A percentile compares a stretch with the other conserved stretches of the same genome.
These are phyloP conservation scores for Trametes meyenii DNA, from an alignment of 768 basidiomycete species.

Conservation along the genomic window DNA sequence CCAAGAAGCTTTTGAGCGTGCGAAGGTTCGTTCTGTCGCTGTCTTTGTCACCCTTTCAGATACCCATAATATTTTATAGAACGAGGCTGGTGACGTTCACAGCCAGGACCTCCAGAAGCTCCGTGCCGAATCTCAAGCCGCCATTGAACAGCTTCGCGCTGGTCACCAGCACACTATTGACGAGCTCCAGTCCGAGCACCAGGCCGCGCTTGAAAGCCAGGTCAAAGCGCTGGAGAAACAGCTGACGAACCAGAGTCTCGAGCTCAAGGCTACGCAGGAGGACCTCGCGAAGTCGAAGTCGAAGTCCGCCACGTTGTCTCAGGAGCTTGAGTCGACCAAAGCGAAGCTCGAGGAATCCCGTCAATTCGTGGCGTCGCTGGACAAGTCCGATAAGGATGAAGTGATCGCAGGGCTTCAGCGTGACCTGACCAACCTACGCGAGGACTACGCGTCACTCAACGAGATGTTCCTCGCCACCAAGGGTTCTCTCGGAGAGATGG, in stretches of 20 bases:
- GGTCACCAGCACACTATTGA: slow-evolving; percentile 65
- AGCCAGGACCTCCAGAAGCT: slow-evolving; percentile 70
- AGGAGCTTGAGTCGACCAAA: slow-evolving; percentile 59
- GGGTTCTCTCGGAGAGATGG: slow-evolving; percentile 69
- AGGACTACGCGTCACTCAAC: slow-evolving; percentile 65
- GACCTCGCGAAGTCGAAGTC: slow-evolving; percentile 79
- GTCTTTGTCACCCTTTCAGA: not conserved
- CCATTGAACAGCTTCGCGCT: slow-evolving; percentile 68
- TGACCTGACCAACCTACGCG: slow-evolving; percentile 65
- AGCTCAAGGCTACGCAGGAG: slow-evolving; percentile 84
- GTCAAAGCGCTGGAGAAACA: slow-evolving; percentile 62
- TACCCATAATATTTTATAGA: slow-evolving; percentile 43
- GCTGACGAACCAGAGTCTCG: slow-evolving; percentile 60
- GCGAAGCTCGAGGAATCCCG: slow-evolving; percentile 68
- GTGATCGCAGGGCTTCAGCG: slow-evolving; percentile 58
- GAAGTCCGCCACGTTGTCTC: slow-evolving; percentile 50
- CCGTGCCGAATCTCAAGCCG: slow-evolving; percentile 63
- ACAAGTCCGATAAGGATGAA: slow-evolving; percentile 49
- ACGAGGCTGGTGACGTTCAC: slow-evolving; percentile 72
- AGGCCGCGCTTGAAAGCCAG: slow-evolving; percentile 59
- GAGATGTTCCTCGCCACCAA: slow-evolving; percentile 72
- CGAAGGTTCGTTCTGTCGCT: slow-evolving; percentile 56
- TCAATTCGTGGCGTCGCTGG: slow-evolving; percentile 43
- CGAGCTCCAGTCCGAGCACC: slow-evolving; percentile 65
- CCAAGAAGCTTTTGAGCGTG: slow-evolving; percentile 72